These are phyloP conservation scores for Botrytis pseudocinerea DNA, from an alignment of 2,329 filamentous ascomycete species.

Conservation along the genomic window DNA sequence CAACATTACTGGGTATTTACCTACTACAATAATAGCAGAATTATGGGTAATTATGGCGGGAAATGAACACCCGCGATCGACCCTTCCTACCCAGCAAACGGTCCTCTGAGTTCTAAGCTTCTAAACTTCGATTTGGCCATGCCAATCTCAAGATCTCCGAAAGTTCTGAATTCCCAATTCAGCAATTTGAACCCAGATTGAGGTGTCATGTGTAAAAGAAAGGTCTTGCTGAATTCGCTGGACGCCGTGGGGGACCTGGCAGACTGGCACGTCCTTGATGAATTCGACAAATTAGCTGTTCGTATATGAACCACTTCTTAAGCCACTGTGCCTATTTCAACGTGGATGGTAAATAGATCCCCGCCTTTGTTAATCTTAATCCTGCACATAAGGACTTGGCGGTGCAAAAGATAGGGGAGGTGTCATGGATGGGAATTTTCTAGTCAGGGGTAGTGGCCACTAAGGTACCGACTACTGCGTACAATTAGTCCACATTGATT, in stretches of 20 bases:
- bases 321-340: slow-evolving; percentile 7
- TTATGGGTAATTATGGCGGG: not conserved
- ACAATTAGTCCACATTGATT: not conserved
- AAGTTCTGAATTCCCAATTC: not conserved
- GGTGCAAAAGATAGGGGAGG: slow-evolving; percentile 12
- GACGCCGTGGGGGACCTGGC: slow-evolving; percentile 2
- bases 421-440: not conserved
- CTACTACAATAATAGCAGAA: not conserved
- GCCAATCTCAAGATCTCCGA: slow-evolving; percentile 4
- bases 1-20: not conserved
- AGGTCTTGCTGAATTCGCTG: not conserved
- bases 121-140: slow-evolving; percentile 8
- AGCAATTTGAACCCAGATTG: not conserved
- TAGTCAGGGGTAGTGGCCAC: slow-evolving; percentile 16
- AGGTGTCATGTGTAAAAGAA: not conserved
- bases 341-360: not conserved
- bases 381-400: slow-evolving; percentile 13
- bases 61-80: slow-evolving; percentile 14
- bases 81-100: not conserved
- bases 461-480: not conserved
- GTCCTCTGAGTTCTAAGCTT: slow-evolving; percentile 1
- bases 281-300: slow-evolving; percentile 13
- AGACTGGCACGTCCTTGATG: not conserved
- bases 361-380: slow-evolving; percentile 14
- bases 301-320: slow-evolving; percentile 1